Conservation (phyloP, 2,329 filamentous ascomycete genomes). For the Exserohilum rostratum region DNA sequence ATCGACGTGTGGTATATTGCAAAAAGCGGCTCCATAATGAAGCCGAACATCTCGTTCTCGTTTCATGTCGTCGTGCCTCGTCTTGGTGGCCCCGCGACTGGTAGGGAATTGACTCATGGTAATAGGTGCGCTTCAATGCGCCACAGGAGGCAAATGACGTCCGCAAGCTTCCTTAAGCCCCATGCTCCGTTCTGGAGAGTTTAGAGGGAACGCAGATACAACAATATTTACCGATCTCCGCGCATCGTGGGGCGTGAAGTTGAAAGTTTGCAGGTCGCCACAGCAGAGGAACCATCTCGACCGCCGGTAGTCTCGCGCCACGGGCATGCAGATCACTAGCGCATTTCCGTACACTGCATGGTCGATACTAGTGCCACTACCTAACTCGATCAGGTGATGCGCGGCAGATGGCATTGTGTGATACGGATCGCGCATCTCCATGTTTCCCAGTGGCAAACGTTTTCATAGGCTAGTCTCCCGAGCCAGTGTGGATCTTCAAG, state of each 20-base stretch:
- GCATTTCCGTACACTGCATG: background rate
- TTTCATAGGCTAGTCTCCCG: background rate
- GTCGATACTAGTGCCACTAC: background rate
- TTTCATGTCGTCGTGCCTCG: constrained; percentile 20
- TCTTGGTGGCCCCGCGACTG: constrained; percentile 3
- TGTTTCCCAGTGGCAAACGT: background rate
- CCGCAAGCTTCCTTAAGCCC: background rate
- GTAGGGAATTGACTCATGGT: constrained; percentile 10
- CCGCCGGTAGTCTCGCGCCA: background rate
- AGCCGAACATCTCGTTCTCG: constrained; percentile 37
- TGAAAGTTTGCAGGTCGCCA: constrained; percentile 17
- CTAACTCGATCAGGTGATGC: background rate
- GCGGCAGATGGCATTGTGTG: background rate
- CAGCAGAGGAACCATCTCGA: constrained; percentile 9
- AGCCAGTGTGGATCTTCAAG: background rate
- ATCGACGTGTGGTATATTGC: constrained; percentile 29
- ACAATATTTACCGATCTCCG: background rate
- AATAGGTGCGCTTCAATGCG: background rate
- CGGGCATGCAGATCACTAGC: constrained; percentile 4
- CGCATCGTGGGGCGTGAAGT: constrained; percentile 3
- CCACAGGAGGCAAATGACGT: background rate
- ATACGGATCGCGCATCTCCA: background rate
- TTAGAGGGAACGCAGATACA: background rate
- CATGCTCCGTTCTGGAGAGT: background rate
- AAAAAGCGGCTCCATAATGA: constrained; percentile 35